Percentiles rank a stretch among this genome's conserved stretches.
Conservation (phyloP, 441 rosid species). For the Erysimum cheiri region DNA sequence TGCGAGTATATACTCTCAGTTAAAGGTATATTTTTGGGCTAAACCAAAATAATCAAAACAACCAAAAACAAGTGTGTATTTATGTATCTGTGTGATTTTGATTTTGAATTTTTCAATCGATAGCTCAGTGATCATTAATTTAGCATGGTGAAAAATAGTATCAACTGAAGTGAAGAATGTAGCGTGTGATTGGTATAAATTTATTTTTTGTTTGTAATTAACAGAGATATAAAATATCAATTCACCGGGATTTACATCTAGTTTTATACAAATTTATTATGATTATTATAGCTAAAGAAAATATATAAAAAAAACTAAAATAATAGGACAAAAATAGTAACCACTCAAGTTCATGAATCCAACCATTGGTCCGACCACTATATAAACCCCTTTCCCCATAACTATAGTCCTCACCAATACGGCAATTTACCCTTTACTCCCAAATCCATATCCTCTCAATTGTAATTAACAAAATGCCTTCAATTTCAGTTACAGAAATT, state of each 20-base stretch:
- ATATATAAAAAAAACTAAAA: neutral
- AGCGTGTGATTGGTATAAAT: neutral
- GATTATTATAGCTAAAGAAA: neutral
- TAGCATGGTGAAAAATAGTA: neutral
- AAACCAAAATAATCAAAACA: too few species aligned
- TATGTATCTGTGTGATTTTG: too few species aligned
- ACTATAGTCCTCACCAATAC: conserved; percentile 25
- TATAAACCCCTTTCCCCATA: conserved; percentile 47
- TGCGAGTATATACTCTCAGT: neutral
- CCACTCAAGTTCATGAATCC: conserved; percentile 61
- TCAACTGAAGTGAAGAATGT: neutral
- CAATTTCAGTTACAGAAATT: conserved; percentile 47
- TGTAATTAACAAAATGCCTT: conserved; percentile 56
- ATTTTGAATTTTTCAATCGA: too few species aligned
- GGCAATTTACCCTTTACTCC: neutral
- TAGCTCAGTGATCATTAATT: neutral
- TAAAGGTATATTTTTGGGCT: neutral
- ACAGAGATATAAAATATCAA: neutral
- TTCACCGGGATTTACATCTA: neutral
- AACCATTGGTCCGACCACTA: conserved; percentile 41
- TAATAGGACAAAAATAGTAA: conserved; percentile 30
- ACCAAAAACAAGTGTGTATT: too few species aligned
- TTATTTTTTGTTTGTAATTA: too few species aligned
- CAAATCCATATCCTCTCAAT: neutral
- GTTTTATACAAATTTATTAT: neutral